Conservation (phyloP, 2,329 filamentous ascomycete species). For the Thielaviopsis euricoi region DNA sequence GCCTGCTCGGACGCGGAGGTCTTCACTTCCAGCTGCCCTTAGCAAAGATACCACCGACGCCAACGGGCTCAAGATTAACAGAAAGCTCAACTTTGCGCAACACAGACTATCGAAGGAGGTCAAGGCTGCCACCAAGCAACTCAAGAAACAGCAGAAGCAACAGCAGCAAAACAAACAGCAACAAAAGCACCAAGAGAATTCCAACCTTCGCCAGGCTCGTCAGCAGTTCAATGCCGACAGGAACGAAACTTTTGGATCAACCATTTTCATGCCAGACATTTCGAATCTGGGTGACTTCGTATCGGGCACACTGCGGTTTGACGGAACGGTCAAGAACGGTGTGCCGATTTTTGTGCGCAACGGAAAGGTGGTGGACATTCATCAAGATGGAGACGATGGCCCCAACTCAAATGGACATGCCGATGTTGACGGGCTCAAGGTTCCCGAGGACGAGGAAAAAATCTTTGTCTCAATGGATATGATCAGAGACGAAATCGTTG, state of each 20-base stretch:
- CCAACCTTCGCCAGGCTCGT: background rate
- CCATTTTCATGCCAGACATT: slow-evolving; percentile 36
- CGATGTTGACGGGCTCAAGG: slow-evolving; percentile 31
- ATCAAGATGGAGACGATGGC: slow-evolving; percentile 19
- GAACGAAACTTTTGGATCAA: slow-evolving; percentile 17
- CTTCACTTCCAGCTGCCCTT: slow-evolving; percentile 11
- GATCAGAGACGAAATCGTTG: slow-evolving; percentile 40
- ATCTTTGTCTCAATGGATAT: slow-evolving; percentile 46
- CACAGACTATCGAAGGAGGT: slow-evolving; percentile 11
- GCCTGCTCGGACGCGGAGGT: slow-evolving; percentile 8
- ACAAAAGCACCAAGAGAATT: background rate
- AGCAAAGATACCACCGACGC: slow-evolving; percentile 5
- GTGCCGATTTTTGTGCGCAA: slow-evolving; percentile 40
- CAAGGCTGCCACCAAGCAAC: slow-evolving; percentile 9
- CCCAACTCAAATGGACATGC: slow-evolving; percentile 23
- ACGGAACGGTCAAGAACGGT: slow-evolving; percentile 32
- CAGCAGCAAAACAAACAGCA: background rate
- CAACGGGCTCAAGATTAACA: slow-evolving; percentile 7
- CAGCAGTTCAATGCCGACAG: slow-evolving; percentile 5
- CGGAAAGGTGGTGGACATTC: slow-evolving; percentile 31
- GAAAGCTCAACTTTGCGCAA: slow-evolving; percentile 11
- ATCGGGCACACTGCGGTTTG: slow-evolving; percentile 36
- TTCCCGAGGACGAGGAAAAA: slow-evolving; percentile 37
- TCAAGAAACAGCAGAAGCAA: slow-evolving; percentile 6
- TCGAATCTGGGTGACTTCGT: slow-evolving; percentile 40